phyloP scores from a whole-genome alignment of 1,139 yeast species.

The Nakaseomyces delphensis region DNA sequence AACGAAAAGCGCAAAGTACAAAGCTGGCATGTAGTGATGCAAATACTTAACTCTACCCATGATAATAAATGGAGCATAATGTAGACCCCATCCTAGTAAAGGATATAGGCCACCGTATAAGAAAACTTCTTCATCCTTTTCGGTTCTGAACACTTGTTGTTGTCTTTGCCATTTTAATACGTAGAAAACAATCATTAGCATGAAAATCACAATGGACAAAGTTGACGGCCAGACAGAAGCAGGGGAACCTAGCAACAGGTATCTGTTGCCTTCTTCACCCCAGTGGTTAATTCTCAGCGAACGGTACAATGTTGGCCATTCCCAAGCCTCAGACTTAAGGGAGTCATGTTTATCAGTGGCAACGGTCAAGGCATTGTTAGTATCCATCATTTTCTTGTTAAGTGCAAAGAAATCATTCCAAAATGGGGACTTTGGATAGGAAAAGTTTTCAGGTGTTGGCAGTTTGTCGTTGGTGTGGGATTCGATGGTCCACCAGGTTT shows the following conservation, averaged over 20 bases:
- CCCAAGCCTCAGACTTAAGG: slow-evolving; percentile 89
- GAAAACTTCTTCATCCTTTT: slow-evolving; percentile 36
- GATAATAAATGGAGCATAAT: slow-evolving; percentile 78
- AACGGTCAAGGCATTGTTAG: slow-evolving; percentile 92
- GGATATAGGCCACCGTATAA: slow-evolving; percentile 84
- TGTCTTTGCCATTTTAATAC: slow-evolving; percentile 94
- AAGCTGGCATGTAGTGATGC: slow-evolving; percentile 94
- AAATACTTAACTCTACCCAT: slow-evolving; percentile 98
- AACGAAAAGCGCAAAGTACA: slow-evolving; percentile 86
- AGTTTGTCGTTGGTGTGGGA: slow-evolving; percentile 66
- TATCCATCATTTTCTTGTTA: slow-evolving; percentile 97
- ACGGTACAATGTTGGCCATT: slow-evolving; percentile 91
- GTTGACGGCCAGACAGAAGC: slow-evolving; percentile 92
- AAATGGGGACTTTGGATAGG: slow-evolving; percentile 75
- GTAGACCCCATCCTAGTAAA: slow-evolving; percentile 91
- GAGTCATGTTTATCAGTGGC: slow-evolving; percentile 87
- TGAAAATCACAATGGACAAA: slow-evolving; percentile 55
- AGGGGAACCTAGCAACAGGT: slow-evolving; percentile 87
- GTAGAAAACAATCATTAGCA: slow-evolving; percentile 46
- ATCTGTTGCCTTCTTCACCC: slow-evolving; percentile 73
- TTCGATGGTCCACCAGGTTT: slow-evolving; percentile 98
- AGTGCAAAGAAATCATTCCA: slow-evolving; percentile 83
- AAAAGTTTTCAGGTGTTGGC: slow-evolving; percentile 69
- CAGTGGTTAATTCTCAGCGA: slow-evolving; percentile 96
- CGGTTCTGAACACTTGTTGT: slow-evolving; percentile 47